Evolutionary conservation across 495 filamentous ascomycete genomes (phyloP), one percentile per base, ranked within the genome.

Genomic region (Trypethelium eluteriae): DNA sequence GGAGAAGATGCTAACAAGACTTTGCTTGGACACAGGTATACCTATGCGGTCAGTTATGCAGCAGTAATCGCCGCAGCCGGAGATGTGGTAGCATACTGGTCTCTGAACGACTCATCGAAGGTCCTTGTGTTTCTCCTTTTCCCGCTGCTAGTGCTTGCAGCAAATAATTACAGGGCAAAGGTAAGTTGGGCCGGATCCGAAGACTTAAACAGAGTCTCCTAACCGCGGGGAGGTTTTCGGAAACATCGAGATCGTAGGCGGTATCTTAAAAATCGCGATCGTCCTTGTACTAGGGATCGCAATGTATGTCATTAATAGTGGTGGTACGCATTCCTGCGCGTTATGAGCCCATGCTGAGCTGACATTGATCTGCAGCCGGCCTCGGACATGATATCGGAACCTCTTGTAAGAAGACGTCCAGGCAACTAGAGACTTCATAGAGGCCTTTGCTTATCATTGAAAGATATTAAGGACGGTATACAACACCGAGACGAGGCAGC

Each of bases 231-330:
- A 44, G 41, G 41, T 44, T 44, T 44, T 44, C 41, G 41, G 41
- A 44, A 44, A 44, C 41, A 70, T 78, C 0, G 79, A 81, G 64
- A 70, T 77, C 5, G 61, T 77, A 50, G 75, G 76, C 2, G 79
- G 79, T 0, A 71, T 73, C 14, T 10, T 81, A 2, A 80, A 80
- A 53, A 72, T 80, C 14, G 41, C 41, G 7, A 44, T 44, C 9
- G 38, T 76, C 1, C 70, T 77, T 10, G 69, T 78, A 3, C 2
- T 78, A 2, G 66, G 70, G 3, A 69, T 74, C 1, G 72, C 73
- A 38, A 68, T 79, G 67, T 74, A 74, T 44, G 65, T 75, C 49
- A 72, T 79, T 49, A 7, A 44, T 44, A 7, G 7, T 44, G 41
- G 41, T 44, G 41, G 41, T 44, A 44, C 14, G 41, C 41, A 7